Evolutionary conservation across 1,284 basidiomycete genomes (phyloP).

Genomic region (Ceratobasidium sp.): DNA sequence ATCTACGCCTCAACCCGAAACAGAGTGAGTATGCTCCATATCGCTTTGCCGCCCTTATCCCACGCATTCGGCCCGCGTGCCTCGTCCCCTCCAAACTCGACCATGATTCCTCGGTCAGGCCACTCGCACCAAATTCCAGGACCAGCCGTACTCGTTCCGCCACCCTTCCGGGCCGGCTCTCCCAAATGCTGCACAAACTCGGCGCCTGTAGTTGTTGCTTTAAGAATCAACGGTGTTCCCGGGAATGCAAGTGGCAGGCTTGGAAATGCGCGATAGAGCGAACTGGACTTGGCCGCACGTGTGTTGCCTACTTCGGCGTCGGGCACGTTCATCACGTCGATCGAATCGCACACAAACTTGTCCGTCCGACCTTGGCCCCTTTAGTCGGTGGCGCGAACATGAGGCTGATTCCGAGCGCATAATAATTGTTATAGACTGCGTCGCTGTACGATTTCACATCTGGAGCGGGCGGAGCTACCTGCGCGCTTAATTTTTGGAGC

Average conservation of each 20-base stretch:
- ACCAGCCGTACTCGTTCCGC: constrained; percentile 77
- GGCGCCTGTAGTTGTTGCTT: constrained; percentile 67
- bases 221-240: constrained; percentile 56
- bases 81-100: constrained; percentile 80
- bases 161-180: constrained; percentile 86
- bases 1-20: constrained; percentile 52
- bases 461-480: constrained; percentile 49
- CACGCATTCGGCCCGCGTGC: constrained; percentile 80
- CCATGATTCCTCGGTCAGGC: constrained; percentile 78
- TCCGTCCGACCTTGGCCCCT: constrained; percentile 62
- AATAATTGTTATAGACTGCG: constrained; percentile 85
- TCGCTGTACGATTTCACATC: constrained; percentile 81
- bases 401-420: constrained; percentile 76
- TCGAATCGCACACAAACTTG: constrained; percentile 43
- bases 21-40: constrained; percentile 75
- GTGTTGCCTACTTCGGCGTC: constrained; percentile 11
- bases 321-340: constrained; percentile 78
- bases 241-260: constrained; percentile 52
- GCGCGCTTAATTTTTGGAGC: constrained; percentile 21
- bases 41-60: constrained; percentile 81
- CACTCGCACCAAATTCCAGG: constrained; percentile 93
- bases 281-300: constrained; percentile 25
- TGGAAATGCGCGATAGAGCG: constrained; percentile 64
- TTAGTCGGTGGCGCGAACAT: constrained; percentile 64
- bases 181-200: constrained; percentile 76